phyloP scores from a whole-genome alignment of 2,329 filamentous ascomycete genomes.

The Epichloe sibirici region DNA sequence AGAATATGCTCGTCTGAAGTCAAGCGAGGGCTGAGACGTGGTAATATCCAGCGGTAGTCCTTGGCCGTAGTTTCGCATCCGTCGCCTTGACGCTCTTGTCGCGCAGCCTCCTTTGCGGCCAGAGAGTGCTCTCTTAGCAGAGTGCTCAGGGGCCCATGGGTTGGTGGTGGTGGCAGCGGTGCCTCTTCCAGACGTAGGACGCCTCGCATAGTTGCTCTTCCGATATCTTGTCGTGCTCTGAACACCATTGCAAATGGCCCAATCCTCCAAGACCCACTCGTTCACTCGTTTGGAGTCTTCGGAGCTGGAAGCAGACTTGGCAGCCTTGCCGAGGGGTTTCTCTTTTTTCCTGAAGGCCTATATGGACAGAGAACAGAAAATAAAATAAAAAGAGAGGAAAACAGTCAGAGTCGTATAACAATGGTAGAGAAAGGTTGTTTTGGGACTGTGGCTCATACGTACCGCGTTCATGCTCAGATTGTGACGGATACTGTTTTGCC shows the following conservation, averaged over 20 bases:
- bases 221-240: conserved; percentile 77
- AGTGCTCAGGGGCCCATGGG: conserved; percentile 14
- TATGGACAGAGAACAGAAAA: not conserved
- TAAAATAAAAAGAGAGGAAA: not conserved
- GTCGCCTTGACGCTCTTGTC: conserved; percentile 15
- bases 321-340: conserved; percentile 16
- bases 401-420: conserved; percentile 2
- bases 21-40: not conserved
- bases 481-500: conserved; percentile 93
- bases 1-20: not conserved
- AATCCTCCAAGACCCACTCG: conserved; percentile 65
- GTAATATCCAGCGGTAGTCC: not conserved
- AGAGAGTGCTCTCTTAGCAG: conserved; percentile 19
- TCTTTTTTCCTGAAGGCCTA: conserved; percentile 32
- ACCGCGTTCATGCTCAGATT: conserved; percentile 94
- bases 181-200: conserved; percentile 7
- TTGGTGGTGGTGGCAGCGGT: conserved; percentile 5
- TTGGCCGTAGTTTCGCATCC: conserved; percentile 13
- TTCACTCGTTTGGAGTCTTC: conserved; percentile 49
- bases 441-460: conserved; percentile 19
- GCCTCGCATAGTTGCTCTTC: conserved; percentile 30
- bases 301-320: not conserved
- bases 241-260: conserved; percentile 59
- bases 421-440: not conserved
- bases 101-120: conserved; percentile 23